Evolutionary conservation across 768 basidiomycete genomes (phyloP).

Genomic region (Rhizopogon vinicolor): DNA sequence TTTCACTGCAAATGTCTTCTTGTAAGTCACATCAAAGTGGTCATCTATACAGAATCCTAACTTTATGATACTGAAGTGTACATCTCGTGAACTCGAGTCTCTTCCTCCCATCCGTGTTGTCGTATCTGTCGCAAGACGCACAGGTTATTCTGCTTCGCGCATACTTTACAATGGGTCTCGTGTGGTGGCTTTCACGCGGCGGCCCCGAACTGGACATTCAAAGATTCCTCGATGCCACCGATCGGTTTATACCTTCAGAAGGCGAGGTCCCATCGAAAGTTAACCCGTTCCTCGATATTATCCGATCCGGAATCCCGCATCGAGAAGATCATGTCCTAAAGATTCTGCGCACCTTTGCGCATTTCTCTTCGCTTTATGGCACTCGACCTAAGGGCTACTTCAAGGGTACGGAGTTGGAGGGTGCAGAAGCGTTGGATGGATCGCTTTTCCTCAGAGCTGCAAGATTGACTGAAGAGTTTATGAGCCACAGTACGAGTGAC

Average conservation of each 20-base stretch:
- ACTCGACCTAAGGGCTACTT: slow-evolving; percentile 20
- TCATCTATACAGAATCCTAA: neutral
- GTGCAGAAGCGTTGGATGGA: slow-evolving; percentile 29
- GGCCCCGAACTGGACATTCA: slow-evolving; percentile 26
- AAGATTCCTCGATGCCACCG: slow-evolving; percentile 21
- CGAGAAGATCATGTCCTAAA: slow-evolving; percentile 30
- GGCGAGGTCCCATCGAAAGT: slow-evolving; percentile 15
- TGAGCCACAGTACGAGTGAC: slow-evolving; percentile 18
- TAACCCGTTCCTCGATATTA: slow-evolving; percentile 36
- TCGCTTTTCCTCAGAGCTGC: slow-evolving; percentile 29
- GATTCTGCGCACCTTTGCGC: slow-evolving; percentile 29
- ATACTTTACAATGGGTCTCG: slow-evolving; percentile 25
- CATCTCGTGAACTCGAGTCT: slow-evolving; percentile 26
- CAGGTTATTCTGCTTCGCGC: slow-evolving; percentile 24
- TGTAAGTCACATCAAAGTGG: slow-evolving; percentile 28
- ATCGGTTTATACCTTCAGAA: slow-evolving; percentile 4
- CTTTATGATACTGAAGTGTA: slow-evolving; percentile 10
- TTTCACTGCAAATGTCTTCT: slow-evolving; percentile 38
- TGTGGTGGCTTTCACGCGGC: slow-evolving; percentile 20
- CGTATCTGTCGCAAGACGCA: slow-evolving; percentile 9
- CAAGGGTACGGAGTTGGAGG: slow-evolving; percentile 24
- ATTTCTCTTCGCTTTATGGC: slow-evolving; percentile 29
- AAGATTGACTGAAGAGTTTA: slow-evolving; percentile 23
- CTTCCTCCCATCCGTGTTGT: slow-evolving; percentile 23
- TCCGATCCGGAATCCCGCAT: slow-evolving; percentile 33